phyloP scores from a whole-genome alignment of 2,329 filamentous ascomycete species.

The Fusarium ramigenum region DNA sequence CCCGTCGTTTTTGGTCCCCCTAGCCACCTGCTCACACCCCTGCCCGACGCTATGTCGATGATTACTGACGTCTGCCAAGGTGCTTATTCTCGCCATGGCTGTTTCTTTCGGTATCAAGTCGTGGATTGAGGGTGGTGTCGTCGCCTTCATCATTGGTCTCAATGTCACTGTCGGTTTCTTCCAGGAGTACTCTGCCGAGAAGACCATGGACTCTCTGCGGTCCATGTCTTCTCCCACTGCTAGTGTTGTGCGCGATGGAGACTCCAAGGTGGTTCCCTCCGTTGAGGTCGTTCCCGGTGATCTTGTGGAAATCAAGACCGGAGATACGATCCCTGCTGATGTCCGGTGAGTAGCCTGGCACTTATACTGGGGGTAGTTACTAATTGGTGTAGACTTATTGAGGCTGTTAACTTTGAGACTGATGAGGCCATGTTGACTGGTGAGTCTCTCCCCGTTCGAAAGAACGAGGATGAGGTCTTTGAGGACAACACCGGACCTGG shows the following conservation, averaged over 20 bases:
- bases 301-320: slow-evolving; percentile 62
- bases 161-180: slow-evolving; percentile 65
- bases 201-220: slow-evolving; percentile 60
- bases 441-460: slow-evolving; percentile 68
- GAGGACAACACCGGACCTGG: slow-evolving; percentile 55
- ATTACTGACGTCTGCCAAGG: slow-evolving; percentile 45
- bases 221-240: slow-evolving; percentile 56
- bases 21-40: background rate
- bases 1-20: slow-evolving; percentile 45
- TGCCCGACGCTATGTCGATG: background rate
- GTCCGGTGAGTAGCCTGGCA: slow-evolving; percentile 60
- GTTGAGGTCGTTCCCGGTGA: slow-evolving; percentile 66
- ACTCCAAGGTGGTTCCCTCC: slow-evolving; percentile 50
- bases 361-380: slow-evolving; percentile 46
- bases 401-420: slow-evolving; percentile 72
- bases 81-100: slow-evolving; percentile 65
- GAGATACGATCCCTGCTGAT: slow-evolving; percentile 69
- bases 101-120: slow-evolving; percentile 67
- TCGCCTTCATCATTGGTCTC: slow-evolving; percentile 65
- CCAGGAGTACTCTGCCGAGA: slow-evolving; percentile 58
- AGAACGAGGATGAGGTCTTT: slow-evolving; percentile 58
- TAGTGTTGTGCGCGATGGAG: slow-evolving; percentile 54
- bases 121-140: slow-evolving; percentile 69
- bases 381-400: slow-evolving; percentile 60
- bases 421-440: slow-evolving; percentile 73